Evolutionary conservation across 768 basidiomycete genomes (phyloP).

Genomic region (Clathrus columnatus): DNA sequence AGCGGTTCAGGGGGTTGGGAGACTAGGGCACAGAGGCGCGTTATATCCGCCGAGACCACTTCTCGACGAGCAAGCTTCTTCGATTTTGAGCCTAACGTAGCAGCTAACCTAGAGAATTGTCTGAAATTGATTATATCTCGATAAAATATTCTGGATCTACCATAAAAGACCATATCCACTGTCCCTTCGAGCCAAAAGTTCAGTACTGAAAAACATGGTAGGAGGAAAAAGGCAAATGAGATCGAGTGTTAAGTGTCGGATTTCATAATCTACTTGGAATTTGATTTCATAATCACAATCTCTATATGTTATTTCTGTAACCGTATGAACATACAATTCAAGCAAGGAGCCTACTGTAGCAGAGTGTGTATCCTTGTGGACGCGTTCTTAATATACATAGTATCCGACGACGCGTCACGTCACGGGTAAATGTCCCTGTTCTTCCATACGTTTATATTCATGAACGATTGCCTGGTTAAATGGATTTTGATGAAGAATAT

Average conservation of each 20-base stretch:
- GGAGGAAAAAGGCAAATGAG: not conserved
- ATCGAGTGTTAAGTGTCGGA: not conserved
- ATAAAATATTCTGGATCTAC: conserved; percentile 27
- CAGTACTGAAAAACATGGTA: conserved; percentile 80
- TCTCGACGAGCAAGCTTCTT: conserved; percentile 76
- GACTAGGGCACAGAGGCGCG: conserved; percentile 72
- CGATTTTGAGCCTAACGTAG: conserved; percentile 83
- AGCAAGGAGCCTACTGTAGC: not conserved
- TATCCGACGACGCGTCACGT: too few relatives aligned
- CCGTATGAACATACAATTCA: not conserved
- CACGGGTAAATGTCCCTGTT: not conserved
- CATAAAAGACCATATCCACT: conserved; percentile 87
- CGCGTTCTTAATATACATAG: too few relatives aligned
- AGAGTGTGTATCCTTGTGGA: not conserved
- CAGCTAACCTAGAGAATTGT: conserved; percentile 61
- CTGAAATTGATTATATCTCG: not conserved
- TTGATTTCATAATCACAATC: too few relatives aligned
- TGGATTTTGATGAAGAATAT: conserved; percentile 63
- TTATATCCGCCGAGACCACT: conserved; percentile 77
- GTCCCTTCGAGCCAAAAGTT: conserved; percentile 71
- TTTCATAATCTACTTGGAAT: not conserved
- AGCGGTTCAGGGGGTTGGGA: conserved; percentile 78
- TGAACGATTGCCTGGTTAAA: conserved; percentile 78
- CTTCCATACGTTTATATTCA: conserved; percentile 46
- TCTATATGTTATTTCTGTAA: too few relatives aligned